These are phyloP conservation scores for Entoloma clypeatum DNA, from an alignment of 1,284 basidiomycete species.

Conservation along the genomic window DNA sequence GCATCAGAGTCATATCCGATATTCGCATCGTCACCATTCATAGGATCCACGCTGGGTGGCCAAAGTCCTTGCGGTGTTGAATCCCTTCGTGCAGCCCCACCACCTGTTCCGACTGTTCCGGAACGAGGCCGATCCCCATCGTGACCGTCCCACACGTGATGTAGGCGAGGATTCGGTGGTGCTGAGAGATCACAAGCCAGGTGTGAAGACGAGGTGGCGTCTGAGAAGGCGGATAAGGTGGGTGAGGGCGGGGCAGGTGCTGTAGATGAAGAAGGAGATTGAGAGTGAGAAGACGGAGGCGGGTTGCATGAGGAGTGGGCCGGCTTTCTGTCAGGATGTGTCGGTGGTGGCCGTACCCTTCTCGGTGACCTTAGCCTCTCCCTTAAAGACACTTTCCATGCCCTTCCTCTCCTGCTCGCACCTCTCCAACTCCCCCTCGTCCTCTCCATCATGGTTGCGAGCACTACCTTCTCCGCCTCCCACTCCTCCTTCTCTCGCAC, in stretches of 20 bases:
- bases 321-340: constrained; percentile 15
- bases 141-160: constrained; percentile 33
- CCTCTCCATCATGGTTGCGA: no score
- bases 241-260: constrained; percentile 14
- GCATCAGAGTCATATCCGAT: no score
- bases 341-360: no score
- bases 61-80: constrained; percentile 10
- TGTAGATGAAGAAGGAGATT: constrained; percentile 12
- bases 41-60: constrained; percentile 17
- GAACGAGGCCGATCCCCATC: constrained; percentile 8
- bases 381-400: no score
- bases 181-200: background rate
- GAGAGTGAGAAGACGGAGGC: constrained; percentile 11
- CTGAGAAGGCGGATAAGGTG: background rate
- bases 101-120: background rate
- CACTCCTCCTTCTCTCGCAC: no score
- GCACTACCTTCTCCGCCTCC: no score
- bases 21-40: background rate
- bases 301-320: background rate
- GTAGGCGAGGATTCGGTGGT: constrained; percentile 25
- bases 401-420: no score
- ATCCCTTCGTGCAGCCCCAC: no score
- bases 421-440: no score
- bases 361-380: no score
- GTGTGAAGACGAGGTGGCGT: constrained; percentile 1